Percentiles rank a stretch among this genome's conserved stretches.
Conservation (phyloP, 257 asterid genomes). For the Solanum chilense region DNA sequence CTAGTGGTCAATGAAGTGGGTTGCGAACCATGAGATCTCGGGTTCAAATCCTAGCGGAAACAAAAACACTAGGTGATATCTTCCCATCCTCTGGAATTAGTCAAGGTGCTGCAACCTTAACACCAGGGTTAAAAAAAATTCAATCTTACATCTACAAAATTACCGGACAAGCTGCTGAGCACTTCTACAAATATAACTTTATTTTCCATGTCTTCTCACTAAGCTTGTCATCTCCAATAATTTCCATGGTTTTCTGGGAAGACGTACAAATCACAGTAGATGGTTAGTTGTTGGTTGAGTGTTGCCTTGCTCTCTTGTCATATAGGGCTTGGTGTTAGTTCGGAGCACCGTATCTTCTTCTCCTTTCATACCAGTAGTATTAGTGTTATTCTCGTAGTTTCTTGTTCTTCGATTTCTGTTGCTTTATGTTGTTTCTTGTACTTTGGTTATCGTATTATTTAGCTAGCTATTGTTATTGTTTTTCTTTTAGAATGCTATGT, state of each 20-base stretch:
- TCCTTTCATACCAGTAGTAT: background rate
- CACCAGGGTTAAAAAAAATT: background rate
- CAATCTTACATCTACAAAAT: background rate
- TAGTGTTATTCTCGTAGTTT: background rate
- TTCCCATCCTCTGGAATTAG: background rate
- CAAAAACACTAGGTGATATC: background rate
- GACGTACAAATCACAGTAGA: background rate
- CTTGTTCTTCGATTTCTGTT: background rate
- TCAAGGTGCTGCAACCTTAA: background rate
- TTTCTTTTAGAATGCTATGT: background rate
- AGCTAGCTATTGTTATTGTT: background rate
- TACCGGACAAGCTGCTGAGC: background rate
- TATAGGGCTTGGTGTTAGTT: background rate
- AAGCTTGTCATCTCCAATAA: background rate
- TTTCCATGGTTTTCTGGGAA: background rate
- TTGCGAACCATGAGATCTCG: background rate
- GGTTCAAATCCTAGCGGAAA: background rate
- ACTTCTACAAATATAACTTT: background rate
- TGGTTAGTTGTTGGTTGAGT: background rate
- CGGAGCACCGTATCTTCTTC: background rate
- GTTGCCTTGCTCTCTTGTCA: background rate
- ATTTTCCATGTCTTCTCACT: background rate
- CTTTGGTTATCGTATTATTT: background rate
- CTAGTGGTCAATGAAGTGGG: background rate
- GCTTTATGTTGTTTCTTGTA: background rate